phyloP scores from a whole-genome alignment of 306 rosid species.

The Comarum palustre region DNA sequence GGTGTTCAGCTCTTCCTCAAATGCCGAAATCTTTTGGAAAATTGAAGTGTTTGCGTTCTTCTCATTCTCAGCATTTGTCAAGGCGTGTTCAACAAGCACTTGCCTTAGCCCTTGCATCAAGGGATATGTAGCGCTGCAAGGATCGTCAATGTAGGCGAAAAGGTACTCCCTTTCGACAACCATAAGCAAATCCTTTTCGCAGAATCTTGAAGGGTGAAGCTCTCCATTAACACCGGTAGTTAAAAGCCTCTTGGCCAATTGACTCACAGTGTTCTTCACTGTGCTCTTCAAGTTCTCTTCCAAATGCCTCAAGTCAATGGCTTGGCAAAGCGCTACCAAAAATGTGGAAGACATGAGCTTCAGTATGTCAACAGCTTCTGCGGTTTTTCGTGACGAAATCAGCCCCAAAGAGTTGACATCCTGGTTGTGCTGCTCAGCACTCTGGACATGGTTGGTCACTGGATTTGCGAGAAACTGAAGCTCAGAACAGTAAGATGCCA shows the following conservation, averaged over 20 bases:
- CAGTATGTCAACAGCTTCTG: slow-evolving; percentile 66
- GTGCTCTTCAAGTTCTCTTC: slow-evolving; percentile 76
- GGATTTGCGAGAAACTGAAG: slow-evolving; percentile 82
- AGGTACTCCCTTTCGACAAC: slow-evolving; percentile 70
- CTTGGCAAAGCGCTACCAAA: slow-evolving; percentile 76
- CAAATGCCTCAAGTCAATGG: slow-evolving; percentile 83
- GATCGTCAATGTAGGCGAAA: slow-evolving; percentile 69
- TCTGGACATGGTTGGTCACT: slow-evolving; percentile 82
- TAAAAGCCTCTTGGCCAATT: slow-evolving; percentile 68
- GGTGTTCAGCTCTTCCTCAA: slow-evolving; percentile 67
- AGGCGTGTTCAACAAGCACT: slow-evolving; percentile 71
- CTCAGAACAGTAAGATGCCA: slow-evolving; percentile 89
- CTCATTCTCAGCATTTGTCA: slow-evolving; percentile 53
- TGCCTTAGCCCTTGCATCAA: slow-evolving; percentile 79
- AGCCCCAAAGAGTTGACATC: slow-evolving; percentile 88
- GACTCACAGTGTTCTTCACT: slow-evolving; percentile 65
- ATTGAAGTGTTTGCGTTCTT: slow-evolving; percentile 61
- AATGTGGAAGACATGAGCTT: slow-evolving; percentile 83
- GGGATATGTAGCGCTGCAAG: slow-evolving; percentile 72
- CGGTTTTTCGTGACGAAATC: slow-evolving; percentile 76
- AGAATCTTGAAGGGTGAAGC: slow-evolving; percentile 78
- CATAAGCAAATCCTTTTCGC: slow-evolving; percentile 75
- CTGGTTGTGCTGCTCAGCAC: slow-evolving; percentile 92
- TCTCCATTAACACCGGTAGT: slow-evolving; percentile 67
- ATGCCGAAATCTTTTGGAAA: slow-evolving; percentile 71